Conservation (phyloP, 73 alveolate genomes). For the Tetrahymena borealis region DNA sequence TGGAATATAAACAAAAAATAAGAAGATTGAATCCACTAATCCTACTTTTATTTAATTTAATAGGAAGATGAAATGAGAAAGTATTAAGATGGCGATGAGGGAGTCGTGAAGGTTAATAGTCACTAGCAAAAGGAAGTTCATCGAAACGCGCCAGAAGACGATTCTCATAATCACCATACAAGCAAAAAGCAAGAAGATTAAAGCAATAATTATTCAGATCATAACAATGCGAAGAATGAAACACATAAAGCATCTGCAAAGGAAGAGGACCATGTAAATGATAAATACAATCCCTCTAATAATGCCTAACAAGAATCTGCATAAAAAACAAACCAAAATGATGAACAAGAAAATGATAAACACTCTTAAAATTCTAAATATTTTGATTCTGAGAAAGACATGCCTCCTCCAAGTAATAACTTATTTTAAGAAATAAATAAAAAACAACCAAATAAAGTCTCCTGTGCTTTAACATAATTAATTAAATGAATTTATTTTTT, state of each 20-base stretch:
- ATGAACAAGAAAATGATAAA: not conserved
- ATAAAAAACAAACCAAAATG: not conserved
- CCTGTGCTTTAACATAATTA: too few relatives aligned
- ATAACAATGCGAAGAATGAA: not conserved
- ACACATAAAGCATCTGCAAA: not conserved
- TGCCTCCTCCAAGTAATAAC: not conserved
- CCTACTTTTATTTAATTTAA: too few relatives aligned
- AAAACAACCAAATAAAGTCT: not conserved
- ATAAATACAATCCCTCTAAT: not conserved
- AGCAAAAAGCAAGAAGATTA: not conserved
- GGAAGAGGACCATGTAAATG: not conserved
- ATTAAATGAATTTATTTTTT: too few relatives aligned
- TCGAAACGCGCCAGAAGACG: not conserved
- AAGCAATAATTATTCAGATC: not conserved
- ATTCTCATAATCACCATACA: not conserved
- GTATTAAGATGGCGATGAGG: not conserved
- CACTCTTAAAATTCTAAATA: not conserved
- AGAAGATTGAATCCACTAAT: too few relatives aligned
- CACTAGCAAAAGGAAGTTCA: not conserved
- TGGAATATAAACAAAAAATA: too few relatives aligned
- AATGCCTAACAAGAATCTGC: not conserved
- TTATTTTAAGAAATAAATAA: not conserved
- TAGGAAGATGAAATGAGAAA: not conserved
- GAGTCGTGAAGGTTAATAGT: not conserved
- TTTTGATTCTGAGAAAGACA: not conserved